Base-by-base conservation (phyloP, 1,284 basidiomycete genomes). In the Ceratobasidium sp. region DNA sequence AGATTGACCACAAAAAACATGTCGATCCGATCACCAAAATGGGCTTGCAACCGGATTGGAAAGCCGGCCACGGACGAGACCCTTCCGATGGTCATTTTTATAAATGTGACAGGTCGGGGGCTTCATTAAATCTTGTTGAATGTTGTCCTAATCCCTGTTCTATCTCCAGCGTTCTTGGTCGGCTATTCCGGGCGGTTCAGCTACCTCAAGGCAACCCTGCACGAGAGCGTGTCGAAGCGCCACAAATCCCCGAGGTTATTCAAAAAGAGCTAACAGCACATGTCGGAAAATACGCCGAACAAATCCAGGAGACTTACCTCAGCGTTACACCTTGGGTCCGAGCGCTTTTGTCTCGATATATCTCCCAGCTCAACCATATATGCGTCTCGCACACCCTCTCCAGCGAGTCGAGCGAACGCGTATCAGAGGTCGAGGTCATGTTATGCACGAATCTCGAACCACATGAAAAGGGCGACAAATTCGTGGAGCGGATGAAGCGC, bases 111-210 rank as follows among this genome's bases (percentile, higher is more conserved):
- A 72, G 68, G 68, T 72, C 13, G 19, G 46, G 39, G 11, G 13
- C 24, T 29, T 37, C 27, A n/a, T n/a, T n/a, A n/a, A n/a, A 4
- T 22, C 1, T 13, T n/a, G 1, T 19, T 24, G 4, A 24, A 24
- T 34, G 6, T 61, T 1, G 2, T 1, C 1, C 39, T 59, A 13
- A 62, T 16, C 22, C 39, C 29, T 1, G 31, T 51, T 48, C 31
- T 22, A 8, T 16, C n/a, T n/a, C n/a, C 11, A 81, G 82, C 49
- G 88, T 87, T 2, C 87, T 91, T 61, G 89, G 89, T 7, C 81
- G 81, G 66, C 83, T 91, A 7, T 91, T 87, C 77, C 83, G 89
- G 54, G 85, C 77, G 0, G 87, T 90, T 74, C 83, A 87, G 19
- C 16, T 24, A 7, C 86, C 86, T 2, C n/a, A 34, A 27, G 56